Percentiles rank a stretch among this genome's conserved stretches.
These are phyloP conservation scores for Maudiozyma pseudohumilis DNA, from an alignment of 805 yeast species.

Conservation along the genomic window DNA sequence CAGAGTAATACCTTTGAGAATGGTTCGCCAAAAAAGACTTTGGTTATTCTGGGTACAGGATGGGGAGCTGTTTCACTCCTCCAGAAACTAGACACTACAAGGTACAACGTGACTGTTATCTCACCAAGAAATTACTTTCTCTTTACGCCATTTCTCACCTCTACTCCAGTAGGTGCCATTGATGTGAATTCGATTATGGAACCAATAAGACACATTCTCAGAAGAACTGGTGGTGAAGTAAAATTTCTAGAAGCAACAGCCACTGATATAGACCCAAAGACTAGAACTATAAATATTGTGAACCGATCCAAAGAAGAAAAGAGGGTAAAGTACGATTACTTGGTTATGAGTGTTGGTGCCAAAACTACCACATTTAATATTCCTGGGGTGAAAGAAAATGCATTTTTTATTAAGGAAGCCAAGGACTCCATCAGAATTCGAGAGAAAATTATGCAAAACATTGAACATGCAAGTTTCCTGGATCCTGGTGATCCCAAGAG, in stretches of 20 bases:
- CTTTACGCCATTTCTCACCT: conserved; percentile 89
- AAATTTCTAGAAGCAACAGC: conserved; percentile 86
- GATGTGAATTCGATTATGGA: conserved; percentile 87
- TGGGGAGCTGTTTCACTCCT: conserved; percentile 90
- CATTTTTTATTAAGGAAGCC: conserved; percentile 83
- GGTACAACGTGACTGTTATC: conserved; percentile 80
- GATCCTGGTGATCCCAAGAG: conserved; percentile 68
- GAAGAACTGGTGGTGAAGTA: conserved; percentile 70
- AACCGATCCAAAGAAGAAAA: conserved; percentile 14
- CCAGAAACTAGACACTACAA: conserved; percentile 74
- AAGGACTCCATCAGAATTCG: conserved; percentile 80
- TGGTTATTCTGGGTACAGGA: conserved; percentile 78
- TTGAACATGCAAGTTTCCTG: conserved; percentile 79
- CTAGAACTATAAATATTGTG: conserved; percentile 53
- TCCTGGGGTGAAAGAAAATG: conserved; percentile 87
- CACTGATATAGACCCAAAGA: conserved; percentile 65
- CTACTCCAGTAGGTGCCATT: conserved; percentile 89
- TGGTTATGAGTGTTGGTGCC: conserved; percentile 91
- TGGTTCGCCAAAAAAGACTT: conserved; percentile 35
- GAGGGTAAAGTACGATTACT: conserved; percentile 51
- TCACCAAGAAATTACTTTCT: conserved; percentile 94
- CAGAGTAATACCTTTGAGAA: conserved; percentile 46
- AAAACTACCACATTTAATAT: conserved; percentile 90
- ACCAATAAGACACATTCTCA: conserved; percentile 80
- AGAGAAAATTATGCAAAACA: conserved; percentile 69